A percentile compares a stretch with the other conserved stretches of the same genome.
Evolutionary conservation across 2,329 filamentous ascomycete genomes (phyloP).

Genomic region (Penicillium sp.): DNA sequence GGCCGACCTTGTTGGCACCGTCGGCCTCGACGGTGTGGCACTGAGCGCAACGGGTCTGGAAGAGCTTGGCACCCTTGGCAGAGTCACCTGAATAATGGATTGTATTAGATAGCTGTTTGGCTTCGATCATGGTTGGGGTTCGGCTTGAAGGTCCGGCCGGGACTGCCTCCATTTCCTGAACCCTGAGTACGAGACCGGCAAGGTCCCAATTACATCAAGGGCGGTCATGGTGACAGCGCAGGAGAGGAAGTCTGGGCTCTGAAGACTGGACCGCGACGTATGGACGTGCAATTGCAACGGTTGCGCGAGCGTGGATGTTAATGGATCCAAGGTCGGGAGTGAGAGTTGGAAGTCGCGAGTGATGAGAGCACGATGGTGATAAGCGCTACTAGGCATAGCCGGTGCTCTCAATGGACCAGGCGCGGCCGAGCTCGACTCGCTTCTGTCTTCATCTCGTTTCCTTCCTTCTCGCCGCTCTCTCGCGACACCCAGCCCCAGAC

Average conservation of each 20-base stretch:
- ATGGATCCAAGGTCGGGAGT: neutral
- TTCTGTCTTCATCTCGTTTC: neutral
- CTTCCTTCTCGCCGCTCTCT: neutral
- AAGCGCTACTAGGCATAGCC: neutral
- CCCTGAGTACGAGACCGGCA: constrained; percentile 10
- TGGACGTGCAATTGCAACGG: neutral
- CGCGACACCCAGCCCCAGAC: neutral
- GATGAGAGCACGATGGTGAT: neutral
- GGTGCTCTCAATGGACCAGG: neutral
- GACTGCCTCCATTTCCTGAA: neutral
- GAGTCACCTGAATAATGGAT: constrained; percentile 64
- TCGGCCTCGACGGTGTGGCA: constrained; percentile 93
- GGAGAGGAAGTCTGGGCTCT: neutral
- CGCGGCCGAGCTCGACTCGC: neutral
- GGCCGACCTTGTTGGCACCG: constrained; percentile 97
- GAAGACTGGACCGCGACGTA: neutral
- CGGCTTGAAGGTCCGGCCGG: neutral
- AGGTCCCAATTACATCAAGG: constrained; percentile 22
- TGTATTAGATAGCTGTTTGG: constrained; percentile 26
- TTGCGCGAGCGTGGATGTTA: neutral
- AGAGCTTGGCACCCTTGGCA: constrained; percentile 97
- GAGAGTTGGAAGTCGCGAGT: neutral
- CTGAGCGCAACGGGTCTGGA: constrained; percentile 96
- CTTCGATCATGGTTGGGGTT: neutral
- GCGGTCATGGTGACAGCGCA: constrained; percentile 22